Evolutionary conservation across 768 basidiomycete species (phyloP), one percentile per base, ranked within the genome.

Genomic region (Lactarius evosmus): DNA sequence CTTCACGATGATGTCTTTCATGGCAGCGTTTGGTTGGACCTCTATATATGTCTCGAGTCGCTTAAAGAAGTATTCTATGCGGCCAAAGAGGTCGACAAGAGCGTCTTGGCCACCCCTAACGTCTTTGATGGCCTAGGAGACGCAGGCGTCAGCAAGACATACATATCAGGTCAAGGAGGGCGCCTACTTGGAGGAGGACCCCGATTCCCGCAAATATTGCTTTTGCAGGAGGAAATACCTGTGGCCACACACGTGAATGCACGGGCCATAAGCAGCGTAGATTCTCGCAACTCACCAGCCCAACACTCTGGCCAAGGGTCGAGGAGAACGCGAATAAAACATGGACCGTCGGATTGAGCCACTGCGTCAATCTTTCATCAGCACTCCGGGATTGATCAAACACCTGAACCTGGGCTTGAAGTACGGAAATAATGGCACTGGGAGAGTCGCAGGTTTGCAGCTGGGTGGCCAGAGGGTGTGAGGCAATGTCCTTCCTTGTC

Each of bases 1-100:
- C 17, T 62, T 38, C 2, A 51, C 36, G 11, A 36, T 17, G 3
- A 62, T 52, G 7, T 41, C 49, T 4, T 22, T 19, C 56, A 62
- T 62, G n/a, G 25, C 46, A 0, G 55, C 11, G 0, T 56, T 51
- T 7, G 30, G 49, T 9, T 14, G 36, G 0, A 33, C 33, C 36
- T 33, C 27, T 17, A 29, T 57, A n/a, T 57, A 62, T 7, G 25
- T 51, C 29, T 51, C 56, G 17, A 62, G 55, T 6, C 56, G 61
- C 27, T 7, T 22, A 22, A 62, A 40, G 14, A 62, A 56, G 16
- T 52, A 22, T 22, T 38, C 56, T 7, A 62, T 52, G 19, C 36
- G 33, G 6, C 36, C 46, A 27, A 62, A 52, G 5, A 62, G 11
- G 27, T 57, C 61, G 7, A 62, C 19, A 5, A 62, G 49, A 2